These are phyloP conservation scores for Piper betle DNA, from an alignment of 164 flowering plant species.

Conservation along the genomic window DNA sequence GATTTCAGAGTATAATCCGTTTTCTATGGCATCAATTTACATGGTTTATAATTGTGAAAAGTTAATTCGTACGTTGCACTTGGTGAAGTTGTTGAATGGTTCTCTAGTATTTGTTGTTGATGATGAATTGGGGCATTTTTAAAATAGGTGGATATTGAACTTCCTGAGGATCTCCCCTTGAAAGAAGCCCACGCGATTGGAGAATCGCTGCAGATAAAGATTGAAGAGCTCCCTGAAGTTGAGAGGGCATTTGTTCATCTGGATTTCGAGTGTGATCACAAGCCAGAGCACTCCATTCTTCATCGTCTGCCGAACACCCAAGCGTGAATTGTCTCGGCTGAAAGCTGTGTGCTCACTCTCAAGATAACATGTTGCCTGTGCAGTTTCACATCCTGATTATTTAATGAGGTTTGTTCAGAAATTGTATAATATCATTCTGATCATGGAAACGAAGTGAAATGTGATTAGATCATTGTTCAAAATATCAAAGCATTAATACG, in stretches of 20 bases:
- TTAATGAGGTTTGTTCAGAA: too few species aligned
- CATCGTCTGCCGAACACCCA: constrained; percentile 34
- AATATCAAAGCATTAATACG: too few species aligned
- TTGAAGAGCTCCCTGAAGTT: constrained; percentile 82
- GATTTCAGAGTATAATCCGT: not conserved
- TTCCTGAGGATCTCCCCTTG: constrained; percentile 78
- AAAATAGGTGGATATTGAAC: constrained; percentile 83
- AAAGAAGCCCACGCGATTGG: constrained; percentile 87
- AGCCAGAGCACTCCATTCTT: constrained; percentile 76
- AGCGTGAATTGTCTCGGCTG: constrained; percentile 14
- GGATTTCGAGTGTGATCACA: constrained; percentile 86
- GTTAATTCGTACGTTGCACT: not conserved
- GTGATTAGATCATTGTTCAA: too few species aligned
- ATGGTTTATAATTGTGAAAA: not conserved
- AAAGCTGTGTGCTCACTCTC: too few species aligned
- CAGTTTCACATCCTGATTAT: too few species aligned
- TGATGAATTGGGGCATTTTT: not conserved
- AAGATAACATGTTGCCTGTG: too few species aligned
- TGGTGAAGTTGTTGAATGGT: not conserved
- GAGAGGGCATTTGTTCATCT: constrained; percentile 96
- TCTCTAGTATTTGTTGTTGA: not conserved
- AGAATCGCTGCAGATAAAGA: constrained; percentile 66
- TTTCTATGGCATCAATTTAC: too few species aligned
- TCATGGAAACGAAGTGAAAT: too few species aligned
- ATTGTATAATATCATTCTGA: too few species aligned